These are phyloP conservation scores for Lichtheimia ornata DNA, from an alignment of 371 early-diverging fungal genomes.

Conservation along the genomic window DNA sequence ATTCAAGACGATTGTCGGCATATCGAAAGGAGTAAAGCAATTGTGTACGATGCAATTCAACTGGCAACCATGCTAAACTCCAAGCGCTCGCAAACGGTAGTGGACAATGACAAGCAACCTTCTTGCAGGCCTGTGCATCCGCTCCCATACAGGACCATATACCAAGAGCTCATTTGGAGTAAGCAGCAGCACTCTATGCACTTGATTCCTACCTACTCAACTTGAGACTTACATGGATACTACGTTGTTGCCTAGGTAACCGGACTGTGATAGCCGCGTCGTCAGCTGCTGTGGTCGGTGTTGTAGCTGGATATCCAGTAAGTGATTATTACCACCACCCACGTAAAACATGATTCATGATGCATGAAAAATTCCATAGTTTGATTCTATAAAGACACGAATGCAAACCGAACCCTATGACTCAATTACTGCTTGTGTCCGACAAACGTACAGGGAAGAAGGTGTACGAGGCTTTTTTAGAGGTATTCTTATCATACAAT, in stretches of 20 bases:
- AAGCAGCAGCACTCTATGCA: slow-evolving; percentile 5
- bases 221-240: not conserved
- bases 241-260: slow-evolving; percentile 42
- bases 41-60: not conserved
- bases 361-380: slow-evolving; percentile 24
- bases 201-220: not conserved
- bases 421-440: slow-evolving; percentile 68
- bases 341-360: not conserved
- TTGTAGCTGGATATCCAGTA: slow-evolving; percentile 62
- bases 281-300: slow-evolving; percentile 63
- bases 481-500: slow-evolving; percentile 30
- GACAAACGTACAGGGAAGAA: slow-evolving; percentile 68
- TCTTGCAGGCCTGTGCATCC: slow-evolving; percentile 19
- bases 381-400: slow-evolving; percentile 81
- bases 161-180: slow-evolving; percentile 24
- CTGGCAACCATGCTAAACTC: not conserved
- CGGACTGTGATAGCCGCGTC: slow-evolving; percentile 65
- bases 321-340: not conserved
- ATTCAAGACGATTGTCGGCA: not conserved
- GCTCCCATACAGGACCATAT: slow-evolving; percentile 19
- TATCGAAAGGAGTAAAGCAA: slow-evolving; percentile 1
- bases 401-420: slow-evolving; percentile 80
- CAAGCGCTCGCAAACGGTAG: not conserved
- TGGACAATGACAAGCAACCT: slow-evolving; percentile 3
- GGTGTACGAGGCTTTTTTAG: slow-evolving; percentile 77